Conservation (phyloP, 108 stramenopile genomes). For the Fistulifera solaris region DNA sequence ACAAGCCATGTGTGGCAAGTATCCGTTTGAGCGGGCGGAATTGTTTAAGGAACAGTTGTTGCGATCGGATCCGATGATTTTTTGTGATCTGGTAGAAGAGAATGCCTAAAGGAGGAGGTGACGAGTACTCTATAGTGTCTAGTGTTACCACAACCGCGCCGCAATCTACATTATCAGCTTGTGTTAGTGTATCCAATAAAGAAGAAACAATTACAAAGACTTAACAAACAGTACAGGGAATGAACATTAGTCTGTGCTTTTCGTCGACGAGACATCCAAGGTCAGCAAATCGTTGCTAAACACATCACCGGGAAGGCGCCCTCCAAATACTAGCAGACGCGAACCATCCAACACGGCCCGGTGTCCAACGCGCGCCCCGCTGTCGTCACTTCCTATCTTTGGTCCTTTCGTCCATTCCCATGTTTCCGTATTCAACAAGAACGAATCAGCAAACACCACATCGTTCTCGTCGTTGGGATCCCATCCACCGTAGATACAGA, state of each 20-base stretch:
- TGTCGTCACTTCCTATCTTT: neutral
- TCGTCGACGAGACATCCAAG: too few species aligned
- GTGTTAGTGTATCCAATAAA: too few species aligned
- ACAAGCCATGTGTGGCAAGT: constrained; percentile 77
- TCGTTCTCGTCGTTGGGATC: constrained; percentile 60
- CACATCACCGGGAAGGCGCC: constrained; percentile 47
- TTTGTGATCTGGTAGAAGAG: constrained; percentile 68
- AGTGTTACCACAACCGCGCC: too few species aligned
- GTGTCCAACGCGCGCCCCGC: constrained; percentile 56
- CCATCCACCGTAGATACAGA: constrained; percentile 82
- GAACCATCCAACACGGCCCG: constrained; percentile 38
- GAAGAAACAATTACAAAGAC: too few species aligned
- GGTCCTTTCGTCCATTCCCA: constrained; percentile 71
- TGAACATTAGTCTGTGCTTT: too few species aligned
- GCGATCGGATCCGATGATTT: constrained; percentile 85
- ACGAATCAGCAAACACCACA: constrained; percentile 31
- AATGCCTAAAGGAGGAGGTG: constrained; percentile 15
- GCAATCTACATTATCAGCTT: too few species aligned
- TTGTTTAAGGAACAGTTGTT: constrained; percentile 77
- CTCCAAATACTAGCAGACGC: constrained; percentile 61
- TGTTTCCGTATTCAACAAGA: constrained; percentile 54
- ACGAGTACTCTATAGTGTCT: too few species aligned
- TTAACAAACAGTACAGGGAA: too few species aligned
- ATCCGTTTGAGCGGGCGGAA: constrained; percentile 72
- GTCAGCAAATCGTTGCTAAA: constrained; percentile 58